phyloP scores from a whole-genome alignment of 257 asterid genomes.

The Nicotiana paniculata region DNA sequence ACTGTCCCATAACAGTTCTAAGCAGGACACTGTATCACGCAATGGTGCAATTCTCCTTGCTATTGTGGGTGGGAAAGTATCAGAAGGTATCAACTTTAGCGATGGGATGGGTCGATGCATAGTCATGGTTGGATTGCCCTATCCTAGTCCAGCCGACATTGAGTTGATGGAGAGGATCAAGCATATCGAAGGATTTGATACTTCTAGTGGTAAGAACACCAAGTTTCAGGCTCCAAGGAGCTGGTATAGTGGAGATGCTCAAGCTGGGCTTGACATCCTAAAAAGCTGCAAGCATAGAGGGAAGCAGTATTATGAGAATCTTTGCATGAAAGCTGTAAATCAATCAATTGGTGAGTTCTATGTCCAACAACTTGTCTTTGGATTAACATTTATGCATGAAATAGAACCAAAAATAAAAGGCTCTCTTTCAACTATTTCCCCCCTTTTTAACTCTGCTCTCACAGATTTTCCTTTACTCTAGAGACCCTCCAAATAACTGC shows the following conservation, averaged over 20 bases:
- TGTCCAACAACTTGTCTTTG: not conserved
- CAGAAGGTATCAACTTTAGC: conserved; percentile 94
- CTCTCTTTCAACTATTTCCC: not conserved
- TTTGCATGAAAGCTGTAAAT: conserved; percentile 97
- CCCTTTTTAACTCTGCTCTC: not conserved
- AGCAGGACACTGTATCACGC: conserved; percentile 20
- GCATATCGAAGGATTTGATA: conserved; percentile 70
- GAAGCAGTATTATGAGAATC: conserved; percentile 87
- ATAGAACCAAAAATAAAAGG: not conserved
- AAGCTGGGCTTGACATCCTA: conserved; percentile 60
- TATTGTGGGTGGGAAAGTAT: conserved; percentile 96
- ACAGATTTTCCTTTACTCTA: not conserved
- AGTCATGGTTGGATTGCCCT: conserved; percentile 96
- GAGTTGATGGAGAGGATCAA: conserved; percentile 94
- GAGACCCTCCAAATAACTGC: not conserved
- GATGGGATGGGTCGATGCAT: conserved; percentile 93
- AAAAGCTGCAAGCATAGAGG: conserved; percentile 80
- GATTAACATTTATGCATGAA: not conserved
- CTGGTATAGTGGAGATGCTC: conserved; percentile 38
- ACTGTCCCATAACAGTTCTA: conserved; percentile 17
- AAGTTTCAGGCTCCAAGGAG: conserved; percentile 21
- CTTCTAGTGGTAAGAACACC: conserved; percentile 17
- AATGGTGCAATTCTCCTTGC: conserved; percentile 89
- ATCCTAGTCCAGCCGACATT: conserved; percentile 84
- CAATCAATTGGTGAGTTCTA: conserved; percentile 76